Evolutionary conservation across 345 rosid species (phyloP).

Genomic region (Pistacia vera): DNA sequence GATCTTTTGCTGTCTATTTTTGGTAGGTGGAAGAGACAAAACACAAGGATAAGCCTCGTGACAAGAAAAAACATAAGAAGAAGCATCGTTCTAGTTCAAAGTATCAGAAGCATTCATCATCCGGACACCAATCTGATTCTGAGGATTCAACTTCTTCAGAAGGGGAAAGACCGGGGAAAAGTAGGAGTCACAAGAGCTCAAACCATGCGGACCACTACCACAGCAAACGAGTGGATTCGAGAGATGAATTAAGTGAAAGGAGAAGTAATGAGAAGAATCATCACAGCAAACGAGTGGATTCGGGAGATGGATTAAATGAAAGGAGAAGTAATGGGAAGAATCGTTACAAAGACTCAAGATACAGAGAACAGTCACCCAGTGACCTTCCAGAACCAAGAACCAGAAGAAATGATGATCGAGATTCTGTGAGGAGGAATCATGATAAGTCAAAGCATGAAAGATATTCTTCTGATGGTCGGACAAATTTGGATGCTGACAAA

Average conservation of each 20-base stretch:
- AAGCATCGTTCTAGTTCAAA: conserved; percentile 39
- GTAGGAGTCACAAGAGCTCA: conserved; percentile 24
- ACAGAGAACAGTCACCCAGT: conserved; percentile 35
- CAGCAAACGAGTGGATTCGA: conserved; percentile 29
- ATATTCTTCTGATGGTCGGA: conserved; percentile 29
- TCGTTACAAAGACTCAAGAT: conserved; percentile 27
- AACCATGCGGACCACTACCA: not conserved
- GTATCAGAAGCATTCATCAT: conserved; percentile 48
- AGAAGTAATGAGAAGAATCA: conserved; percentile 32
- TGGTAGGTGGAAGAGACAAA: conserved; percentile 53
- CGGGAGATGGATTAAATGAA: conserved; percentile 47
- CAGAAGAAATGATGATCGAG: conserved; percentile 28
- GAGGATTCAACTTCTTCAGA: conserved; percentile 36
- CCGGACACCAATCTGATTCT: conserved; percentile 9
- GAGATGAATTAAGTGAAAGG: conserved; percentile 45
- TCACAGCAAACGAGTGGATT: conserved; percentile 24
- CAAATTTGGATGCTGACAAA: conserved; percentile 20
- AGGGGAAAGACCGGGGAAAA: conserved; percentile 30
- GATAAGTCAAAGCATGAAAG: conserved; percentile 41
- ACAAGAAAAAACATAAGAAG: conserved; percentile 36
- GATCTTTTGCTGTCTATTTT: not conserved
- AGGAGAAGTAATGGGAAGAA: conserved; percentile 33
- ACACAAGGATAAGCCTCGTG: conserved; percentile 45
- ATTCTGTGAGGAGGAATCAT: conserved; percentile 33
- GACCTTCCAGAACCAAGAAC: conserved; percentile 24